These are phyloP conservation scores for Hawksworthiomyces lignivorus DNA, from an alignment of 2,329 filamentous ascomycete genomes.

Conservation along the genomic window DNA sequence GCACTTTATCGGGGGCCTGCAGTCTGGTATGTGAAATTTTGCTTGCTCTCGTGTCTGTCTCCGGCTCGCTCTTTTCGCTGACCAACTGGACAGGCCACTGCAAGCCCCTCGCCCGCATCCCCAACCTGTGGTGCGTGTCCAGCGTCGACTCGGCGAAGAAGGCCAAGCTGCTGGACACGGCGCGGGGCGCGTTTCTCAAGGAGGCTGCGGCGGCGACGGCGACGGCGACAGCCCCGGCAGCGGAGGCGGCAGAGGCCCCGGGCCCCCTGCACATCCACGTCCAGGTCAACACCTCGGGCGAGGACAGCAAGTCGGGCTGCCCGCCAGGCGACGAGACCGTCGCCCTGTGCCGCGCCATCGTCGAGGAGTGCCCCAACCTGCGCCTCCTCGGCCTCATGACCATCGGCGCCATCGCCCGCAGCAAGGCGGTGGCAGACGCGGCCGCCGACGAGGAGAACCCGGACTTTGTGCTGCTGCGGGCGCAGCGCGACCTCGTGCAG, in stretches of 20 bases:
- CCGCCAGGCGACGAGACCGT: slow-evolving; percentile 55
- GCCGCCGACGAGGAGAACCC: slow-evolving; percentile 84
- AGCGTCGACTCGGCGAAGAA: slow-evolving; percentile 87
- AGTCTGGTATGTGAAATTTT: slow-evolving; percentile 53
- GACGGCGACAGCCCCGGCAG: not conserved
- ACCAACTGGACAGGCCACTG: slow-evolving; percentile 61
- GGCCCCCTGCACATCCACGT: slow-evolving; percentile 66
- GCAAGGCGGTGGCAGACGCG: slow-evolving; percentile 59
- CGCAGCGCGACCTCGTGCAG: slow-evolving; percentile 64
- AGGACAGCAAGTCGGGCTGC: slow-evolving; percentile 77
- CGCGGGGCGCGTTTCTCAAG: slow-evolving; percentile 40
- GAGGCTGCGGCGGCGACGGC: slow-evolving; percentile 18
- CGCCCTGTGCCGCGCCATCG: slow-evolving; percentile 61
- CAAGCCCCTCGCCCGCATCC: slow-evolving; percentile 75
- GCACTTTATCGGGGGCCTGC: slow-evolving; percentile 95
- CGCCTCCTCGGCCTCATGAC: slow-evolving; percentile 85
- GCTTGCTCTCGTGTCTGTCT: not conserved
- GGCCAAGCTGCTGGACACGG: slow-evolving; percentile 69
- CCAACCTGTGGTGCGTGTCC: slow-evolving; percentile 85
- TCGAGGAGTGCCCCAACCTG: slow-evolving; percentile 63
- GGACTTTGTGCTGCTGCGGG: slow-evolving; percentile 66
- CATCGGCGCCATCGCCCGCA: slow-evolving; percentile 88
- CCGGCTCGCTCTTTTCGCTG: not conserved
- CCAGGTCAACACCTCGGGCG: slow-evolving; percentile 92
- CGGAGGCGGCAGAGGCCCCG: not conserved